These are phyloP conservation scores for Candolleomyces eurysporus DNA, from an alignment of 768 basidiomycete genomes.

Conservation along the genomic window DNA sequence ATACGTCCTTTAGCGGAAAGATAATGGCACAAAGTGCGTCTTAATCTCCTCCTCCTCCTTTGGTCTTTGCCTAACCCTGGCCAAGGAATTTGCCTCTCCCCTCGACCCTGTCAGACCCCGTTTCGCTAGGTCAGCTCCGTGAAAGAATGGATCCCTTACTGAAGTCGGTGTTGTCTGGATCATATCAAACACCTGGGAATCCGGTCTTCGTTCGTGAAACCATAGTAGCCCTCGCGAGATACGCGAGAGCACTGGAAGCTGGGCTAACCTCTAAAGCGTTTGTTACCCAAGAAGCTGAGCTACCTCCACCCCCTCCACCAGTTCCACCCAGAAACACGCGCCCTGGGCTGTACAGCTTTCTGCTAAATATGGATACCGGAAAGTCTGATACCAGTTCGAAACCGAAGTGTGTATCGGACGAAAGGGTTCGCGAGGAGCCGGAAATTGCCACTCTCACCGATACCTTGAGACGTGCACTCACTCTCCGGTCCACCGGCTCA, in stretches of 20 bases:
- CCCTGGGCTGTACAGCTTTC: too few species aligned
- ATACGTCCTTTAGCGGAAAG: neutral
- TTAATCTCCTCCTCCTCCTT: neutral
- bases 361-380: too few species aligned
- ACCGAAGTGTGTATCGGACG: neutral
- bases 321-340: neutral
- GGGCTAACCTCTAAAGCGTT: neutral
- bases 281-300: neutral
- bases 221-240: conserved; percentile 8
- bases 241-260: conserved; percentile 8
- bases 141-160: conserved; percentile 8
- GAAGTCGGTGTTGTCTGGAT: conserved; percentile 4
- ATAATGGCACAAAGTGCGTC: neutral
- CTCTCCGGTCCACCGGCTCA: neutral
- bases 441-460: neutral
- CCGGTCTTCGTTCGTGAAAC: conserved; percentile 9
- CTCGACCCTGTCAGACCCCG: neutral
- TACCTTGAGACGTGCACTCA: neutral
- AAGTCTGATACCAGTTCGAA: neutral
- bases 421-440: neutral
- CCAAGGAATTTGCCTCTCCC: neutral
- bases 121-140: conserved; percentile 3
- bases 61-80: neutral
- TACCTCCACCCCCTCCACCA: neutral
- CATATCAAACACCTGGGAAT: conserved; percentile 10